Evolutionary conservation across 257 asterid species (phyloP), one percentile per base, ranked within the genome.

Genomic region (Coffea canephora): DNA sequence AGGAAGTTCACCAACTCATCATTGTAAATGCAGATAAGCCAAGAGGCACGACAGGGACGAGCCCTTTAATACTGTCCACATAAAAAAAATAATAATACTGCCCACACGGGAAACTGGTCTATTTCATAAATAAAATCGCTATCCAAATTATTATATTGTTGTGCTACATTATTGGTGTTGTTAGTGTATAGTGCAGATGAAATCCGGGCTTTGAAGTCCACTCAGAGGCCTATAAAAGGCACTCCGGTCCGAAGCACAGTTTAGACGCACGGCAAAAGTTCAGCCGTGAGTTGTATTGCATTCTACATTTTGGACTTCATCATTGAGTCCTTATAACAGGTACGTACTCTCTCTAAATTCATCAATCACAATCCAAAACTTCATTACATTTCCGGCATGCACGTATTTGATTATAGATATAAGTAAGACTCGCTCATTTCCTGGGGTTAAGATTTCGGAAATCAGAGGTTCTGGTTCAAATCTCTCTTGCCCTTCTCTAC

Each of bases 181-280:
- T 67, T 45, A 34, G 34, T 31, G 1, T 31, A 48, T 45, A 48
- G 18, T 68, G 21, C 10, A 46, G 19, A 6, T 52, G 75, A 77
- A 68, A 31, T 68, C 81, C 76, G 69, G 75, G 39, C 50, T 39
- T 71, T 78, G 76, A 64, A 78, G 57, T 78, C 81, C 69, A 41
- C 25, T 18, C n/a, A 8, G 21, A 49, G 39, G 64, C 43, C 68
- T 69, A 78, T 69, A 78, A 69, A 54, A 71, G 19, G 57, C 25
- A 6, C 8, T 16, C 65, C 18, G 61, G 23, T 23, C 12, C 1
- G 66, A n/a, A 23, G 27, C 66, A 21, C 7, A 23, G 4, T 59
- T 7, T n/a, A 23, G 25, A 8, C 13, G 0, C 6, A 61, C 14
- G 1, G 16, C 57, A 49, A 1, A 3, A 11, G 57, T 11, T 16